Percentiles rank a stretch among this genome's conserved stretches.
Evolutionary conservation across 1,284 basidiomycete species (phyloP).

Genomic region (Ustilago nuda): DNA sequence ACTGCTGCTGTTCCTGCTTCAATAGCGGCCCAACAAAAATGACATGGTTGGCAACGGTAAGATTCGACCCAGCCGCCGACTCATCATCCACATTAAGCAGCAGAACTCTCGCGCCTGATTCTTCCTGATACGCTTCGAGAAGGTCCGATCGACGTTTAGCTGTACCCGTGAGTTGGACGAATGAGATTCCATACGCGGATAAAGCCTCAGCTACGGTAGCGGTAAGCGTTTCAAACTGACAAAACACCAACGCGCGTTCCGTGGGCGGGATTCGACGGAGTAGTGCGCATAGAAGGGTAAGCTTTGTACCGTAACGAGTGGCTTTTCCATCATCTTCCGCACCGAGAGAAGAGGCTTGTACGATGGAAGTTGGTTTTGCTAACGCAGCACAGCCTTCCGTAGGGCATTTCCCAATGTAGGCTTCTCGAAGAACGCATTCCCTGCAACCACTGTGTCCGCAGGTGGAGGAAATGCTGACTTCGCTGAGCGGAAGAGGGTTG

Average conservation of each 20-base stretch:
- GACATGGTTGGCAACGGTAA: conserved; percentile 92
- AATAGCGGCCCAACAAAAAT: conserved; percentile 92
- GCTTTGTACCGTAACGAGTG: conserved; percentile 83
- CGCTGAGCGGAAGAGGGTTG: conserved; percentile 24
- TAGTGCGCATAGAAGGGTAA: conserved; percentile 83
- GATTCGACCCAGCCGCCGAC: conserved; percentile 89
- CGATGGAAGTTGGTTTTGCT: conserved; percentile 51
- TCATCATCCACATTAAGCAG: conserved; percentile 92
- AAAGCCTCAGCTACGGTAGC: conserved; percentile 88
- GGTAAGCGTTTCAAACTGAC: conserved; percentile 92
- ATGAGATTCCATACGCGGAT: conserved; percentile 78
- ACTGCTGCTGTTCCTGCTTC: conserved; percentile 74
- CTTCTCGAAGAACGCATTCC: conserved; percentile 50
- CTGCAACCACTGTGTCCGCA: conserved; percentile 57
- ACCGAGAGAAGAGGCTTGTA: conserved; percentile 50
- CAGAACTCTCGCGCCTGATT: conserved; percentile 78
- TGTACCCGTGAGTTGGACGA: conserved; percentile 83
- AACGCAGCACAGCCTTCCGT: conserved; percentile 50
- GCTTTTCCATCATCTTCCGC: conserved; percentile 73
- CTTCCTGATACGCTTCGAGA: conserved; percentile 76
- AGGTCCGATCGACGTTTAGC: conserved; percentile 70
- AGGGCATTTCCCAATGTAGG: conserved; percentile 55
- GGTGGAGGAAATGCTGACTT: conserved; percentile 48
- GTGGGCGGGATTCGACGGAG: conserved; percentile 82
- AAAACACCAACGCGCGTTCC: conserved; percentile 88